phyloP scores from a whole-genome alignment of 331 rosid species.

The Pyracantha coccinea region DNA sequence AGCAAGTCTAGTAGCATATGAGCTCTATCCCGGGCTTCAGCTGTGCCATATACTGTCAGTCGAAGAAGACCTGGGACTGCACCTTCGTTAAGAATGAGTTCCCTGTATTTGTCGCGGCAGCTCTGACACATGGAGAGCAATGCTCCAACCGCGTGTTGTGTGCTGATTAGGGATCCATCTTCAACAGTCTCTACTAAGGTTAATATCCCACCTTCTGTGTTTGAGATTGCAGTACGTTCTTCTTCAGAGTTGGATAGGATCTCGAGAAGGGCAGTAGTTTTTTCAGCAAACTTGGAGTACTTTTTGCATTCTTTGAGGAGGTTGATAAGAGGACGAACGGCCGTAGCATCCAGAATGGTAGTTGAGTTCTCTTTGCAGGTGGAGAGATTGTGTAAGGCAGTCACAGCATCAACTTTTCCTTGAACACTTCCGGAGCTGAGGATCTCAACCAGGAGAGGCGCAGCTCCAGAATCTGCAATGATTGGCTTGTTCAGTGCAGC shows the following conservation, averaged over 20 bases:
- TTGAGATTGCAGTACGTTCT: conserved; percentile 57
- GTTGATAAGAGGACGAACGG: conserved; percentile 76
- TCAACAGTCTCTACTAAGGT: conserved; percentile 80
- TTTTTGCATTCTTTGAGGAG: conserved; percentile 85
- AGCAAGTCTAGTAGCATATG: conserved; percentile 66
- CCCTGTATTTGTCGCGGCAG: conserved; percentile 69
- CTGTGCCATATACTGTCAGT: conserved; percentile 74
- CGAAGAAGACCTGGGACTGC: conserved; percentile 81
- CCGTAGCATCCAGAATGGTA: conserved; percentile 59
- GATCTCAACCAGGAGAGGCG: conserved; percentile 73
- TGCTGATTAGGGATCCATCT: conserved; percentile 81
- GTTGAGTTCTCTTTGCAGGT: conserved; percentile 38
- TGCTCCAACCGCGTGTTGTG: conserved; percentile 70
- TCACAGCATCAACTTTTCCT: conserved; percentile 80
- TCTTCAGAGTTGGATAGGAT: conserved; percentile 64
- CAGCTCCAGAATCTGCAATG: conserved; percentile 76
- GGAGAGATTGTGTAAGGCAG: conserved; percentile 72
- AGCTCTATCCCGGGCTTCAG: conserved; percentile 63
- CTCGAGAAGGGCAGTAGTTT: conserved; percentile 69
- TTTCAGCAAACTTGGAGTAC: conserved; percentile 83
- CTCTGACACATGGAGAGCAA: conserved; percentile 59
- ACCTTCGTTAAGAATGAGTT: conserved; percentile 74
- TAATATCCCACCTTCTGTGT: conserved; percentile 61
- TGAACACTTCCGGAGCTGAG: conserved; percentile 78
- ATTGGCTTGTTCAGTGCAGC: conserved; percentile 64